Evolutionary conservation across 2,329 filamentous ascomycete genomes (phyloP).

Genomic region (Talaromyces sp.): DNA sequence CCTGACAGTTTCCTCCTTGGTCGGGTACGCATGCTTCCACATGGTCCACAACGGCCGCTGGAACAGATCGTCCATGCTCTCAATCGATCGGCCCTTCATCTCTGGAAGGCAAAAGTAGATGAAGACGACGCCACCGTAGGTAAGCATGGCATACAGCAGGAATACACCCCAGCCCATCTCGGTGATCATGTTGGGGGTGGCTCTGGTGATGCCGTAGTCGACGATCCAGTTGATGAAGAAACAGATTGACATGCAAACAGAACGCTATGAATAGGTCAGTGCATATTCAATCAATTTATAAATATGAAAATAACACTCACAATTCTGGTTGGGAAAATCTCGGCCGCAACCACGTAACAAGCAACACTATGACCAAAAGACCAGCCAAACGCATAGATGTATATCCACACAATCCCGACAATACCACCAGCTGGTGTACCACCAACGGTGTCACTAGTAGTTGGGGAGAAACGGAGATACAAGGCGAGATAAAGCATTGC

Average conservation of each 20-base stretch:
- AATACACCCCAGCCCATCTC: slow-evolving; percentile 33
- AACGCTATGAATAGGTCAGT: slow-evolving; percentile 10
- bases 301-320: neutral
- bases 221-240: slow-evolving; percentile 27
- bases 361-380: slow-evolving; percentile 24
- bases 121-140: slow-evolving; percentile 30
- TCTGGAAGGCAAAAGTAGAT: slow-evolving; percentile 28
- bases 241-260: slow-evolving; percentile 24
- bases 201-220: slow-evolving; percentile 25
- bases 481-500: slow-evolving; percentile 29
- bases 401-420: slow-evolving; percentile 34
- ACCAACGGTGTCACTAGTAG: slow-evolving; percentile 19
- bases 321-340: slow-evolving; percentile 26
- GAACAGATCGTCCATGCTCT: slow-evolving; percentile 31
- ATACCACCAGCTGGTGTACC: slow-evolving; percentile 37
- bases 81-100: slow-evolving; percentile 25
- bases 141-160: slow-evolving; percentile 30
- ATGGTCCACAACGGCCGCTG: slow-evolving; percentile 34
- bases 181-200: slow-evolving; percentile 30
- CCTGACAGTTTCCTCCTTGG: slow-evolving; percentile 27
- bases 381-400: slow-evolving; percentile 27
- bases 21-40: slow-evolving; percentile 37
- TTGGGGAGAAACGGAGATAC: slow-evolving; percentile 29
- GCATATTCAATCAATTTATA: neutral
- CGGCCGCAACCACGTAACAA: slow-evolving; percentile 23